Evolutionary conservation across 768 basidiomycete species (phyloP).

Genomic region (Cubamyces lactineus): DNA sequence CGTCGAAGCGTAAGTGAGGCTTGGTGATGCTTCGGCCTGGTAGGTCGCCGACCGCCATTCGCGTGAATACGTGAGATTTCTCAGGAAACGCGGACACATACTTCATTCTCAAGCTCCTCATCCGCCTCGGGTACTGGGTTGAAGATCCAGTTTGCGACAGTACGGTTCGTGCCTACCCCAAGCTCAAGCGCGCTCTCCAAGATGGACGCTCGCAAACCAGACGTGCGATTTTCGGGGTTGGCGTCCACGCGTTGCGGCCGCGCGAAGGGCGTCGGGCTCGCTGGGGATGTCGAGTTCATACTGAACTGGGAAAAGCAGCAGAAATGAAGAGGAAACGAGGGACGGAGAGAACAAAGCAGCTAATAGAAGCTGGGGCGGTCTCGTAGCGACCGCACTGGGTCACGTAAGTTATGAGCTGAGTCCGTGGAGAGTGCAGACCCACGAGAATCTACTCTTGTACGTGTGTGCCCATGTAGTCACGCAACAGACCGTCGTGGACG

Average conservation of each 20-base stretch:
- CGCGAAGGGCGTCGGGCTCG: conserved; percentile 17
- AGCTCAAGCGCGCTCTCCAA: conserved; percentile 73
- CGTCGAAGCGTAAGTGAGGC: conserved; percentile 45
- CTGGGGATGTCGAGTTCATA: conserved; percentile 17
- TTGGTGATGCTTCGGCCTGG: conserved; percentile 35
- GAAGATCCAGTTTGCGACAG: conserved; percentile 75
- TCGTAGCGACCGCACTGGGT: conserved; percentile 14
- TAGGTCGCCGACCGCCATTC: neutral
- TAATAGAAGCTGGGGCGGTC: conserved; percentile 13
- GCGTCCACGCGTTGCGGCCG: conserved; percentile 18
- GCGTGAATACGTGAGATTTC: neutral
- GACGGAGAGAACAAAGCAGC: conserved; percentile 1
- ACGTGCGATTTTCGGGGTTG: conserved; percentile 46
- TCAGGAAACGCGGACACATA: conserved; percentile 26
- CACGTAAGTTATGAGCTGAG: conserved; percentile 8
- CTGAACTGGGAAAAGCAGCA: neutral
- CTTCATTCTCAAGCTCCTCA: conserved; percentile 48
- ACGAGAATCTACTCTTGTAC: neutral
- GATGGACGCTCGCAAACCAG: conserved; percentile 70
- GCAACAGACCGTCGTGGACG: conserved; percentile 7
- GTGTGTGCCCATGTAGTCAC: conserved; percentile 11
- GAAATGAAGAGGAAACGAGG: neutral
- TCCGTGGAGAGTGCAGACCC: neutral
- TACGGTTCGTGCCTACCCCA: conserved; percentile 59
- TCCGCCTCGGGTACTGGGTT: conserved; percentile 61